phyloP scores from a whole-genome alignment of 257 asterid genomes.

The Orobanche coerulescens region DNA sequence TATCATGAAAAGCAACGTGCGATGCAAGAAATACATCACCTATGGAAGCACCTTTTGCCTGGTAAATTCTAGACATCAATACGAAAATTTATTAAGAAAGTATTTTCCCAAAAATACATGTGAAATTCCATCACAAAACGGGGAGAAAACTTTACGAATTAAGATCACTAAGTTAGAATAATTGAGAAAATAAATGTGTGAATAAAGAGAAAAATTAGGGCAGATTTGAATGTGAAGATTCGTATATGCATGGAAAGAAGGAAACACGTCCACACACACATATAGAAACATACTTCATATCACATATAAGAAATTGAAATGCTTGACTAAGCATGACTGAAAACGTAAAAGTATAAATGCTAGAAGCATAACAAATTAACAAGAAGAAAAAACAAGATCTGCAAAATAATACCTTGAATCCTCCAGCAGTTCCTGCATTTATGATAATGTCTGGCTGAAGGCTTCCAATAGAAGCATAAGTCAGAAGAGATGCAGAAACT shows the following conservation, averaged over 20 bases:
- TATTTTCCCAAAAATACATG: background rate
- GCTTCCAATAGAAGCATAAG: conserved; percentile 87
- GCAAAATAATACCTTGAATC: conserved; percentile 61
- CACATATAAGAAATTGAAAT: too few relatives aligned
- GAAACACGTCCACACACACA: too few relatives aligned
- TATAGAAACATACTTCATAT: too few relatives aligned
- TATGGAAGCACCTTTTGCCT: conserved; percentile 97
- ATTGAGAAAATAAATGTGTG: background rate
- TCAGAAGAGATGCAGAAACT: conserved; percentile 68
- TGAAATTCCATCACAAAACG: conserved; percentile 1
- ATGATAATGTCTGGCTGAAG: conserved; percentile 81
- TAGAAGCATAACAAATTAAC: conserved; percentile 2
- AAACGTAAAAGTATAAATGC: background rate
- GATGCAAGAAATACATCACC: conserved; percentile 86
- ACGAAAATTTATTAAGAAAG: conserved; percentile 14
- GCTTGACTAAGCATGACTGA: background rate
- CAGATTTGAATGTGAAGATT: too few relatives aligned
- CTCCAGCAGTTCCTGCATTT: conserved; percentile 99
- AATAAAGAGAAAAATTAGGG: too few relatives aligned
- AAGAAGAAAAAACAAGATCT: background rate
- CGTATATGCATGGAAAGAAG: too few relatives aligned
- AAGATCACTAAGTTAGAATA: background rate
- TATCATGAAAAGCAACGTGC: conserved; percentile 85
- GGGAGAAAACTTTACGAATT: background rate
- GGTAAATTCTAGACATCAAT: conserved; percentile 27